A percentile compares a stretch with the other conserved stretches of the same genome.
Evolutionary conservation across 345 rosid species (phyloP).

Genomic region (Combretum micranthum): DNA sequence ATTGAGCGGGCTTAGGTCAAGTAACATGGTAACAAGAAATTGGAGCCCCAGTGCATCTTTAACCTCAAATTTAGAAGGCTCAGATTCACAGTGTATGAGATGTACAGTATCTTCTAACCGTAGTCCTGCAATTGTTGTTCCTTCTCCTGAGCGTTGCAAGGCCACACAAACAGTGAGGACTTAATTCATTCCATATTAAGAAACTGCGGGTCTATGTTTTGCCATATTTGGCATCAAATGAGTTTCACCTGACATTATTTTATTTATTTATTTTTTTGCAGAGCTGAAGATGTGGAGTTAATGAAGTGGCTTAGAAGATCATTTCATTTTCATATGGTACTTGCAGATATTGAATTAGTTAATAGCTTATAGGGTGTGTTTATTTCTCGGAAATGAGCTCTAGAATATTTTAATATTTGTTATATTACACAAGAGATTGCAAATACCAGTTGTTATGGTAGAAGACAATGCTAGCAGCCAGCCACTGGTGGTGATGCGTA

Average conservation of each 20-base stretch:
- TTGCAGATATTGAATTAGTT: too few relatives aligned
- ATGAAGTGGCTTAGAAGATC: background rate
- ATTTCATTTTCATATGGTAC: too few relatives aligned
- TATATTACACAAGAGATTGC: too few relatives aligned
- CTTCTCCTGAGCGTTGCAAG: constrained; percentile 25
- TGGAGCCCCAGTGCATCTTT: constrained; percentile 16
- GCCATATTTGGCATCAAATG: background rate
- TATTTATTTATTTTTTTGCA: constrained; percentile 2
- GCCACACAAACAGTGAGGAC: constrained; percentile 12
- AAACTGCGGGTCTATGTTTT: background rate
- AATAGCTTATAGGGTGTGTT: too few relatives aligned
- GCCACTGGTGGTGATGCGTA: too few relatives aligned
- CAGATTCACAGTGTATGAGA: constrained; percentile 20
- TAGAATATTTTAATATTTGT: too few relatives aligned
- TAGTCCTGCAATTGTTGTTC: constrained; percentile 36
- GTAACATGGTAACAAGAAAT: constrained; percentile 23
- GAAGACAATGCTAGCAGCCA: too few relatives aligned
- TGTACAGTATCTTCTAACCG: constrained; percentile 16
- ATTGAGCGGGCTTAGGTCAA: constrained; percentile 13
- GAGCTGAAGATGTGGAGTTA: background rate
- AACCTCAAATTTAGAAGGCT: constrained; percentile 29
- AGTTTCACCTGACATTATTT: background rate
- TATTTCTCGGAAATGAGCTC: too few relatives aligned
- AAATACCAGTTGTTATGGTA: too few relatives aligned
- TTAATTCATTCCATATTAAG: background rate